Evolutionary conservation across 1,139 yeast genomes (phyloP).

Genomic region (Suhomyces choctaworum): DNA sequence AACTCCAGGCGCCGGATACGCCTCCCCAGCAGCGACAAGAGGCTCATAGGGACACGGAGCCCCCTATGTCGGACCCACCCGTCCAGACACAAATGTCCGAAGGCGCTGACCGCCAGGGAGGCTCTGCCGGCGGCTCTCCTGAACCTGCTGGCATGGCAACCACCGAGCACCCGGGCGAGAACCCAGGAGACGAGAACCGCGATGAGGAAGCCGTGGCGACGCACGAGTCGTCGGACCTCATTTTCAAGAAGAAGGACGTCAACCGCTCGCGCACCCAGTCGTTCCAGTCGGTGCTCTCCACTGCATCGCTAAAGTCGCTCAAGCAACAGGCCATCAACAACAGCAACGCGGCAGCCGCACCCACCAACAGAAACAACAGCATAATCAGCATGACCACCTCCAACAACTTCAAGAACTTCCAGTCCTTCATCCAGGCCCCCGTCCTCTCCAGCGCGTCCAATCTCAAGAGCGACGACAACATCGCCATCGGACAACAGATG

Average conservation of each 20-base stretch:
- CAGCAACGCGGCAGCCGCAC: constrained; percentile 11
- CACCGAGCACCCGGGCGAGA: too few species aligned
- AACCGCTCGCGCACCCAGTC: constrained; percentile 56
- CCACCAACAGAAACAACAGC: constrained; percentile 26
- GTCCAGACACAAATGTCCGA: neutral
- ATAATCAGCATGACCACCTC: constrained; percentile 18
- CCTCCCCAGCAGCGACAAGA: too few species aligned
- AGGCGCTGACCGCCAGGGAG: neutral
- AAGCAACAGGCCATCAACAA: constrained; percentile 29
- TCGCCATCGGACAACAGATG: constrained; percentile 45
- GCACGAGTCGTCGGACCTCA: constrained; percentile 26
- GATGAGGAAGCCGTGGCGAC: constrained; percentile 9
- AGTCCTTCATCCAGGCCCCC: constrained; percentile 51
- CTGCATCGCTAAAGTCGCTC: constrained; percentile 55
- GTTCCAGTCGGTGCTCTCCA: constrained; percentile 64
- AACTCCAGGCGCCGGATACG: too few species aligned
- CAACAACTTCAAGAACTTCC: constrained; percentile 36
- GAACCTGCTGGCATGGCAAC: constrained; percentile 2
- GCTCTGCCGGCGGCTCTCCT: neutral
- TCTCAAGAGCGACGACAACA: constrained; percentile 32
- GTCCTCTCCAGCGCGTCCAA: constrained; percentile 43
- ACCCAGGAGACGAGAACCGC: constrained; percentile 5
- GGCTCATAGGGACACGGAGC: too few species aligned
- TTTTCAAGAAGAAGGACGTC: constrained; percentile 55
- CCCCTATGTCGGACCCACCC: too few species aligned